Evolutionary conservation across 129 eudicot genomes (phyloP), one percentile per base, ranked within the genome.

Genomic region (Calendula officinalis): DNA sequence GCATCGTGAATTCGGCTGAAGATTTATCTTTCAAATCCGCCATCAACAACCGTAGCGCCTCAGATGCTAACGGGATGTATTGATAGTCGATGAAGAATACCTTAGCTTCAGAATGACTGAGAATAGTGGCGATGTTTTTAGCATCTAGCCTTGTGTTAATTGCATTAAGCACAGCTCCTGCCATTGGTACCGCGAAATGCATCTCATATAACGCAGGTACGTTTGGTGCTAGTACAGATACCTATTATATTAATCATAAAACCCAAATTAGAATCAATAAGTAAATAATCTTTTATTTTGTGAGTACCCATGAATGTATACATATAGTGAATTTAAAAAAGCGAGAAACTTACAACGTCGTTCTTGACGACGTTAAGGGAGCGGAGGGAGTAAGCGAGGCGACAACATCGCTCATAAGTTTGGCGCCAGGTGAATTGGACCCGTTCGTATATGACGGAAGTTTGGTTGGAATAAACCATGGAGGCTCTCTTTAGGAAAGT

Each of bases 111-210:
- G 94, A 88, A 75, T 88, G 96, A 8, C 48, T 39, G 34, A 88
- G 83, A 58, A 88, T 82, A 0, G 90, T 82, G 54, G 88, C 86
- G 4, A 88, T 65, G 65, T 75, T 88, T n/a, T 63, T 77, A 32
- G 87, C 83, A 57, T 85, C 83, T 2, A 88, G 85, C 67, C 92
- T 62, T 5, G 89, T 80, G 69, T 88, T 88, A 41, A 88, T 80
- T 3, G 96, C 67, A 37, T 84, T 88, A 17, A 88, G 92, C 33
- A 88, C 91, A 0, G 82, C 95, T 22, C 95, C 95, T 0, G 95
- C 87, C 95, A 87, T 87, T 8, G 95, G 90, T 5, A 87, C 87
- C 6, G 90, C 87, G 45, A 83, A 87, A 56, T 87, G 95, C 85
- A 83, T 75, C 77, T 88, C 96, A 44, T 82, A 88, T 59, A 84